Percentiles rank a stretch among this genome's conserved stretches.
Evolutionary conservation across 192 early-diverging fungal genomes (phyloP).

Genomic region (Linnemannia exigua): DNA sequence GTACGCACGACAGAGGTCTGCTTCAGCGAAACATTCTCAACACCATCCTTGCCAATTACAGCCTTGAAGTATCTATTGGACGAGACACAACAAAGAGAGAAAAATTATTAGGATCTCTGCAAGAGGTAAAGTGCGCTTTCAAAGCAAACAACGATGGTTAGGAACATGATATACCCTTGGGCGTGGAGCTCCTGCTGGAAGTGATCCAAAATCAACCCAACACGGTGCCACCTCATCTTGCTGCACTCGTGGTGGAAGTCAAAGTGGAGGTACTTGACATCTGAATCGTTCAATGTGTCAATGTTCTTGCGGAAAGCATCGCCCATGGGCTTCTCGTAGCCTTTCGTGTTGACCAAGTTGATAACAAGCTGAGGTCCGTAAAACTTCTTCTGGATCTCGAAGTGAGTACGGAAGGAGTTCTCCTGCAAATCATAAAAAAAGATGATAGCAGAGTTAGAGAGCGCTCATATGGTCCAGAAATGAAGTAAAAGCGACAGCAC

Average conservation of each 20-base stretch:
- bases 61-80: slow-evolving; percentile 68
- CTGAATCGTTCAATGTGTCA: slow-evolving; percentile 68
- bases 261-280: slow-evolving; percentile 87
- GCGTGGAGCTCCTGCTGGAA: slow-evolving; percentile 74
- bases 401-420: slow-evolving; percentile 79
- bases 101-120: slow-evolving; percentile 4
- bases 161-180: slow-evolving; percentile 63
- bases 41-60: slow-evolving; percentile 50
- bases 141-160: neutral
- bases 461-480: neutral
- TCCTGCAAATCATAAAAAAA: slow-evolving; percentile 58
- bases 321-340: slow-evolving; percentile 90
- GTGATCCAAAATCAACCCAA: slow-evolving; percentile 85
- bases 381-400: slow-evolving; percentile 72
- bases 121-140: slow-evolving; percentile 7
- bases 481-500: neutral
- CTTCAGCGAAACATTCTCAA: slow-evolving; percentile 49
- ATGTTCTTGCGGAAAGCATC: slow-evolving; percentile 83
- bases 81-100: neutral
- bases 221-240: slow-evolving; percentile 95
- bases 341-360: slow-evolving; percentile 95
- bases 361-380: slow-evolving; percentile 91
- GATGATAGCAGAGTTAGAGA: slow-evolving; percentile 24
- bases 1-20: slow-evolving; percentile 92
- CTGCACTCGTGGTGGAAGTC: slow-evolving; percentile 98